Base-by-base conservation (phyloP, 345 rosid genomes). In the Pugionium cornutum region DNA sequence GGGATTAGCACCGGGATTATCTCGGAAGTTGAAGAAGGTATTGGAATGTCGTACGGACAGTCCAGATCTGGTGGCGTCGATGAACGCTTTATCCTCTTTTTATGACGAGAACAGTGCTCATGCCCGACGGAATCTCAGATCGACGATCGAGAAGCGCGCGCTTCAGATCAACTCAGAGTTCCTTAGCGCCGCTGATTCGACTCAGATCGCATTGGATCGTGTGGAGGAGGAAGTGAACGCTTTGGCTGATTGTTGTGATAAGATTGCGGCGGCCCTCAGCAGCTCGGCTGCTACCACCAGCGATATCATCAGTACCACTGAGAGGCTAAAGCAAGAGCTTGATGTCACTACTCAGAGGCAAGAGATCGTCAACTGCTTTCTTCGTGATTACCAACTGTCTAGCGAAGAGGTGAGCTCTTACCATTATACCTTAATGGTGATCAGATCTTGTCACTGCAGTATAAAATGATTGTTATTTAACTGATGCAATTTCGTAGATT, bases 171-270 rank as follows among this genome's bases (percentile, higher is more conserved):
- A 94, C 53, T 70, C 64, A 27, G 91, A 90, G 61, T 94, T 94
- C 57, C 92, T 94, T 6, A 82, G 59, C 4, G 92, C 97, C 43
- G 89, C 97, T 37, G 68, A 75, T 42, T 66, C 89, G 36, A 83
- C 97, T 41, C 99, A 90, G 79, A 81, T 68, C 56, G 90, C 97
- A 31, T 72, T 94, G 84, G 97, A 90, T 83, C 91, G 78, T 7
- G 99, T 94, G 33, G 99, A 94, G 79, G 89, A 85, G 53, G 99
- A 94, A 81, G 96, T 94, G 77, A 77, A 85, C 73, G 79, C 91
- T 41, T 77, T 94, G 2, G 95, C 95, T 40, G 89, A 94, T 55
- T 94, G 99, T 80, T 94, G 99, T 67, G 99, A 94, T 65, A 87
- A 81, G 82, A 91, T 91, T 56, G 95, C 89, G 26, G 83, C 83